Evolutionary conservation across 768 basidiomycete species (phyloP).

Genomic region (Boletus rufocinnamomeus): DNA sequence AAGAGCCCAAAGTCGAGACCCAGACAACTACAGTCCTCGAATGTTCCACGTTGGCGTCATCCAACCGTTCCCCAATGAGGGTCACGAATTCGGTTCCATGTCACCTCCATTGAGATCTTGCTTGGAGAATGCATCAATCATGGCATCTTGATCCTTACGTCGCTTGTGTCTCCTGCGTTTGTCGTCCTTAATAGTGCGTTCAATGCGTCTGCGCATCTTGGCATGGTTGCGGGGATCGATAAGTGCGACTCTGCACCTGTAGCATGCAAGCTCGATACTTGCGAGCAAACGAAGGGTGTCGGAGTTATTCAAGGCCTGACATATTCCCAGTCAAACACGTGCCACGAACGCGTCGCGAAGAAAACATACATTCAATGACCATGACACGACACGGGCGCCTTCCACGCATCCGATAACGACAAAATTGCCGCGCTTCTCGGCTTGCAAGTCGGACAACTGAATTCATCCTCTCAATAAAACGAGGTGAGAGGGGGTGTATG

Average conservation of each 20-base stretch:
- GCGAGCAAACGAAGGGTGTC: conserved; percentile 82
- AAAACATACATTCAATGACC: conserved; percentile 74
- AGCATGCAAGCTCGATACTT: conserved; percentile 83
- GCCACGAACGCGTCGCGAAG: conserved; percentile 5
- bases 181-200: conserved; percentile 84
- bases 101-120: conserved; percentile 41
- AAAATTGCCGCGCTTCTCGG: conserved; percentile 86
- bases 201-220: conserved; percentile 69
- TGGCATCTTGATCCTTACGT: conserved; percentile 80
- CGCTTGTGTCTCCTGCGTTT: conserved; percentile 76
- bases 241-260: conserved; percentile 69
- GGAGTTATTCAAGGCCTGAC: conserved; percentile 76
- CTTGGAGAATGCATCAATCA: conserved; percentile 76
- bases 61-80: conserved; percentile 7
- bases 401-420: conserved; percentile 83
- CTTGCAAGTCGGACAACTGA: conserved; percentile 71
- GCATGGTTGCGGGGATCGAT: conserved; percentile 65
- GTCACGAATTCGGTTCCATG: conserved; percentile 30
- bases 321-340: conserved; percentile 15
- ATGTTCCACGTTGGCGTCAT: conserved; percentile 12
- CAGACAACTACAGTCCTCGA: conserved; percentile 16
- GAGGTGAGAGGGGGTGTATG: not conserved
- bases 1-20: conserved; percentile 5
- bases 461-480: conserved; percentile 2
- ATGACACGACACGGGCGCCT: conserved; percentile 71